phyloP scores from a whole-genome alignment of 768 basidiomycete species.

The Hydnomerulius pinastri region DNA sequence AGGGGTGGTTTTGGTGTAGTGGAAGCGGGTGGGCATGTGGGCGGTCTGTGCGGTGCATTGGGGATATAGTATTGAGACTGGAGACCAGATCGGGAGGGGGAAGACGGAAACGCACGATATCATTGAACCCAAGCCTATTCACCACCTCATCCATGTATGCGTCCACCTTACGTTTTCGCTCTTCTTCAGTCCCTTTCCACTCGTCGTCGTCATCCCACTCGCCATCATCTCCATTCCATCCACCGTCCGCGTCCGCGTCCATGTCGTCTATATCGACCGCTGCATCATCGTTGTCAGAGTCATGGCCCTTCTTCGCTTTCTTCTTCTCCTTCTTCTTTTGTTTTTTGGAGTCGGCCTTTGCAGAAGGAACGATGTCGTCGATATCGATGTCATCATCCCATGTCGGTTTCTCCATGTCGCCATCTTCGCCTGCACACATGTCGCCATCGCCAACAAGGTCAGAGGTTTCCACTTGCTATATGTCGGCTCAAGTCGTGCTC shows the following conservation, averaged over 20 bases:
- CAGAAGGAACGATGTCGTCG: constrained; percentile 52
- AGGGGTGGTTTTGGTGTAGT: constrained; percentile 72
- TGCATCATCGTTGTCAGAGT: constrained; percentile 43
- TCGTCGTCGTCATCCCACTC: constrained; percentile 47
- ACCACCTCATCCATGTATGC: constrained; percentile 92
- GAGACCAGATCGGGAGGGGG: not conserved
- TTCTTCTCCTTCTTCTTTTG: constrained; percentile 57
- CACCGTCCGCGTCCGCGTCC: constrained; percentile 61
- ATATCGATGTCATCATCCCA: constrained; percentile 94
- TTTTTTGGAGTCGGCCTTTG: constrained; percentile 33
- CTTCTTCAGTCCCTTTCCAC: constrained; percentile 89
- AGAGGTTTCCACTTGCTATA: no score
- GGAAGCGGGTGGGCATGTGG: constrained; percentile 89
- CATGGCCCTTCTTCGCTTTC: constrained; percentile 31
- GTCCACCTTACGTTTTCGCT: constrained; percentile 79
- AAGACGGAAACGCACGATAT: constrained; percentile 64
- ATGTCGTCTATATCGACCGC: constrained; percentile 51
- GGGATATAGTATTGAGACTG: no score
- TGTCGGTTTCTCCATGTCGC: constrained; percentile 66
- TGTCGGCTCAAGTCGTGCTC: constrained; percentile 4
- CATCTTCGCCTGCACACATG: constrained; percentile 27
- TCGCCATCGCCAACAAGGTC: not conserved
- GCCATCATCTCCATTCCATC: constrained; percentile 42
- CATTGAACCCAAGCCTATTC: constrained; percentile 85
- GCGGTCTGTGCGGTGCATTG: constrained; percentile 67